A percentile compares a stretch with the other conserved stretches of the same genome.
phyloP scores from a whole-genome alignment of 2,329 filamentous ascomycete genomes.

The Penicillium rolfsii region DNA sequence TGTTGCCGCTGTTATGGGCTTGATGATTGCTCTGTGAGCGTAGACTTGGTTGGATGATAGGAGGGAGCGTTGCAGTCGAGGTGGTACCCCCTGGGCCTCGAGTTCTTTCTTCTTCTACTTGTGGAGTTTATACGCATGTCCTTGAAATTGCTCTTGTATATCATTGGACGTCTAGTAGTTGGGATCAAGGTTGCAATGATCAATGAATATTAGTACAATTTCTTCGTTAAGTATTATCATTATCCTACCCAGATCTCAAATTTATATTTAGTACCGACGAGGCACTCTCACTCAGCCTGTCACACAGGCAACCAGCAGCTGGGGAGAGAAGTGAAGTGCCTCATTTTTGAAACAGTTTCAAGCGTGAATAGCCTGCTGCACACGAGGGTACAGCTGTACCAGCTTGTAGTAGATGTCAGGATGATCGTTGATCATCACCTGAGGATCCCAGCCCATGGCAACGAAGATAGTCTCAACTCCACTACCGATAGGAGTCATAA shows the following conservation, averaged over 20 bases:
- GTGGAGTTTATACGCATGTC: constrained; percentile 10
- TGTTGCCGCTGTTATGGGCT: constrained; percentile 28
- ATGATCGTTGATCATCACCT: constrained; percentile 77
- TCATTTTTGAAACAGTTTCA: constrained; percentile 31
- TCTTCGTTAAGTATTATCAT: too few species aligned
- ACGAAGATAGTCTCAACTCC: constrained; percentile 95
- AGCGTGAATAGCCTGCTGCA: constrained; percentile 77
- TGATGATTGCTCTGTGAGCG: constrained; percentile 28
- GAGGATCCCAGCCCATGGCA: constrained; percentile 67
- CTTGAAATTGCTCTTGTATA: background rate
- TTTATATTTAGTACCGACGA: background rate
- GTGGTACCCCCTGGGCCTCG: background rate
- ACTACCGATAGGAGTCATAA: constrained; percentile 82
- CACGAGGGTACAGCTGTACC: constrained; percentile 79
- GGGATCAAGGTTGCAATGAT: constrained; percentile 22
- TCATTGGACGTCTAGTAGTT: background rate
- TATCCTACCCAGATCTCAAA: background rate
- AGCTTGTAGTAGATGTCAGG: constrained; percentile 79
- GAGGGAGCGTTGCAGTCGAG: background rate
- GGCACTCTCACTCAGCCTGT: too few species aligned
- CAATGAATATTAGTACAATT: constrained; percentile 16
- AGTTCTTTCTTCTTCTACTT: constrained; percentile 3
- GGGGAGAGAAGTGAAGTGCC: background rate
- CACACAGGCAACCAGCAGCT: background rate
- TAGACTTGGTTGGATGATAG: background rate